Conservation (phyloP, 2,329 filamentous ascomycete species). For the Penicillium brevicompactum region DNA sequence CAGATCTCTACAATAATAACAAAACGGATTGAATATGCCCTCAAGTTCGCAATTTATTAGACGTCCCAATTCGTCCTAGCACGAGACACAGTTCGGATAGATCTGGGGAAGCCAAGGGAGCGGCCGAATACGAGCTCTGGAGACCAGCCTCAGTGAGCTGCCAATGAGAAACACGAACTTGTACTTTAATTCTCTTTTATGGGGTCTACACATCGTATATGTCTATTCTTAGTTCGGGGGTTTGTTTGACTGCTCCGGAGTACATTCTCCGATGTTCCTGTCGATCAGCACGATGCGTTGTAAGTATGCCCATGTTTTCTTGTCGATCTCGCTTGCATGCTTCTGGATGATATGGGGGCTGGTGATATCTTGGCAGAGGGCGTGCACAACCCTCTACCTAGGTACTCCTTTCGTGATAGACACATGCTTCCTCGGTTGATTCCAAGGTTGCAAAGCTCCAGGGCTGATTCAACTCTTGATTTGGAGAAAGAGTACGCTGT, state of each 20-base stretch:
- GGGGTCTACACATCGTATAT: neutral
- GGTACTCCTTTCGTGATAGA: too few species aligned
- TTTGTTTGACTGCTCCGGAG: too few species aligned
- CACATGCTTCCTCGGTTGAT: neutral
- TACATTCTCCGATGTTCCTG: conserved; percentile 4
- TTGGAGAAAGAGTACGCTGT: too few species aligned
- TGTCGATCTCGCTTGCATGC: neutral
- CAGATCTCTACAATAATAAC: too few species aligned
- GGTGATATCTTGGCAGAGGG: neutral
- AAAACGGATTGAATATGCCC: too few species aligned
- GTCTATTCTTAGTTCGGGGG: conserved; percentile 9
- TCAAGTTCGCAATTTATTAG: neutral
- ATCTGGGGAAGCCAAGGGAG: conserved; percentile 4
- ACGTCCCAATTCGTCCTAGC: neutral
- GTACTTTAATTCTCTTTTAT: conserved; percentile 6
- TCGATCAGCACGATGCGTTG: neutral
- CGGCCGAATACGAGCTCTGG: conserved; percentile 15
- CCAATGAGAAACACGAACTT: conserved; percentile 6
- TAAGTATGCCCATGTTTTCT: neutral
- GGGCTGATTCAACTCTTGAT: too few species aligned
- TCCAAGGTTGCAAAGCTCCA: too few species aligned
- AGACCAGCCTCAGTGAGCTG: neutral
- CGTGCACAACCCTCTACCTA: too few species aligned
- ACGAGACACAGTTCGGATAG: neutral
- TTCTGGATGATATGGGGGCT: too few species aligned